Percentiles rank a stretch among this genome's conserved stretches.
phyloP scores from a whole-genome alignment of 257 asterid genomes.

The Sherardia arvensis region DNA sequence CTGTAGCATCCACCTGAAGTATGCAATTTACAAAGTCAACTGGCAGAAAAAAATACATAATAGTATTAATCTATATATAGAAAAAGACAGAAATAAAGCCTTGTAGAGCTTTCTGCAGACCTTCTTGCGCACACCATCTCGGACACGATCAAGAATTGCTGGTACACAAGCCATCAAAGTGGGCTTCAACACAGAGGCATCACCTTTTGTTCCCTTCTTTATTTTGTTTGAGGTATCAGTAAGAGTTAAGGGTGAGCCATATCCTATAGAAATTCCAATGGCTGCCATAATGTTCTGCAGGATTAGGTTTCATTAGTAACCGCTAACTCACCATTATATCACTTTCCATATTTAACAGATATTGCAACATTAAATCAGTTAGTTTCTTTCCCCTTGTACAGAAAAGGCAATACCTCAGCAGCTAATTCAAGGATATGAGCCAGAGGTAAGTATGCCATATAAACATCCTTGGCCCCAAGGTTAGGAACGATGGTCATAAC shows the following conservation, averaged over 20 bases:
- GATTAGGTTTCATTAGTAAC: slow-evolving; percentile 4
- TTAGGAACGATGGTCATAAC: slow-evolving; percentile 85
- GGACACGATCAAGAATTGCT: slow-evolving; percentile 95
- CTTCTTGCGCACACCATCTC: slow-evolving; percentile 96
- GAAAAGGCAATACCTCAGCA: slow-evolving; percentile 62
- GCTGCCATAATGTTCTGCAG: slow-evolving; percentile 68
- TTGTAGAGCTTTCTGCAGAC: slow-evolving; percentile 18
- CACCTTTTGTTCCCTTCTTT: slow-evolving; percentile 91
- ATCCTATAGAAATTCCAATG: slow-evolving; percentile 87
- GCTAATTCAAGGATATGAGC: slow-evolving; percentile 98
- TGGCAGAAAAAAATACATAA: not conserved
- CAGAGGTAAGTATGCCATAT: slow-evolving; percentile 87
- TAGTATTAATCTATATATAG: not conserved
- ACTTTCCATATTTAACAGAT: slow-evolving; percentile 6
- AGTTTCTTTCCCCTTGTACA: not conserved
- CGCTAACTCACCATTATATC: not conserved
- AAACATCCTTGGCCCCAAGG: slow-evolving; percentile 65
- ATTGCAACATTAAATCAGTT: slow-evolving; percentile 2
- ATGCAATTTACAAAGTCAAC: slow-evolving; percentile 6
- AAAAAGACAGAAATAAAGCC: not conserved
- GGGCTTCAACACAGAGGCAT: slow-evolving; percentile 73
- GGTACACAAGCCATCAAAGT: slow-evolving; percentile 95
- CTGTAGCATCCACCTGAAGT: slow-evolving; percentile 73
- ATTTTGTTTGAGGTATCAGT: slow-evolving; percentile 93
- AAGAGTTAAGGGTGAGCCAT: slow-evolving; percentile 93